Evolutionary conservation across 805 yeast genomes (phyloP).

Genomic region (Hanseniaspora jakobsenii): DNA sequence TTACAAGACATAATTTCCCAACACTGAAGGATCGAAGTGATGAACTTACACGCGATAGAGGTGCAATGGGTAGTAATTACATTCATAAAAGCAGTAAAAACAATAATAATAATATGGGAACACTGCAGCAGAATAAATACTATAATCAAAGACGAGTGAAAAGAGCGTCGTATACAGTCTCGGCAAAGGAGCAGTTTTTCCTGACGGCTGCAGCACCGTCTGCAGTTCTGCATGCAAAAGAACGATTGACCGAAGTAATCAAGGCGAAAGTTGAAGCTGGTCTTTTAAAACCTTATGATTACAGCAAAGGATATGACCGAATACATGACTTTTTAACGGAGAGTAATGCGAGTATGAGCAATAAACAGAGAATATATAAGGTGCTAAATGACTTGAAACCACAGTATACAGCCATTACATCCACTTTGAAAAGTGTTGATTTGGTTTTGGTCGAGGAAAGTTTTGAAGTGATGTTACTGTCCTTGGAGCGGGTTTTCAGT

Average conservation of each 20-base stretch:
- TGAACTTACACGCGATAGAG: too few species aligned
- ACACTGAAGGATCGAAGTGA: too few species aligned
- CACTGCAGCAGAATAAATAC: too few species aligned
- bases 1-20: slow-evolving; percentile 13
- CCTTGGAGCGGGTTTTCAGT: slow-evolving; percentile 88
- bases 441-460: slow-evolving; percentile 84
- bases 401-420: slow-evolving; percentile 84
- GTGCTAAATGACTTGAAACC: slow-evolving; percentile 81
- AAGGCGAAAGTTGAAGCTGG: slow-evolving; percentile 93
- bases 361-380: slow-evolving; percentile 72
- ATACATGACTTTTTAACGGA: slow-evolving; percentile 65
- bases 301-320: slow-evolving; percentile 86
- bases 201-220: slow-evolving; percentile 96
- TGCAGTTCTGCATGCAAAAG: slow-evolving; percentile 87
- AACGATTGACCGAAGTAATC: slow-evolving; percentile 80
- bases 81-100: slow-evolving; percentile 1
- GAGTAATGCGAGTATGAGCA: slow-evolving; percentile 74
- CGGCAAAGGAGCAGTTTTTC: slow-evolving; percentile 86
- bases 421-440: slow-evolving; percentile 81
- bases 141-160: neutral
- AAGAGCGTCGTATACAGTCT: slow-evolving; percentile 34
- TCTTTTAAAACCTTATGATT: slow-evolving; percentile 78
- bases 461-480: slow-evolving; percentile 84
- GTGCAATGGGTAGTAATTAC: too few species aligned
- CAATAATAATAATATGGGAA: too few species aligned